These are phyloP conservation scores for Ambrosia hybrid DNA, from an alignment of 140 eudicot species.

Conservation along the genomic window DNA sequence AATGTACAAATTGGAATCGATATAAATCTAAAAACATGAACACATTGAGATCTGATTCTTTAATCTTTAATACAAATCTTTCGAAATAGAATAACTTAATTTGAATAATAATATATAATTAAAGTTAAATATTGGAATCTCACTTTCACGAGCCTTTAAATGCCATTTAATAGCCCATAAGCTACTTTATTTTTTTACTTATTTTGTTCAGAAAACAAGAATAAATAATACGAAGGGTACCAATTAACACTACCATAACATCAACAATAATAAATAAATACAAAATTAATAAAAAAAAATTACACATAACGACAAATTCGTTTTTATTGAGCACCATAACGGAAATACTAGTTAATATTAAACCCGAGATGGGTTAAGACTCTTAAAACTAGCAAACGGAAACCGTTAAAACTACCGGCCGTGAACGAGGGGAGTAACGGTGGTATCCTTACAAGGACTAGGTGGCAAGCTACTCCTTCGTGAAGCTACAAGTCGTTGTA, in stretches of 20 bases:
- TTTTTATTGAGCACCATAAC: conserved; percentile 33
- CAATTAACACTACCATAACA: conserved; percentile 20
- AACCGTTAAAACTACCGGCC: conserved; percentile 61
- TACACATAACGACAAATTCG: conserved; percentile 29
- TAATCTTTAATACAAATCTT: conserved; percentile 21
- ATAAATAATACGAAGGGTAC: not conserved
- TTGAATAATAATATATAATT: conserved; percentile 8
- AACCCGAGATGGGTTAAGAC: conserved; percentile 33
- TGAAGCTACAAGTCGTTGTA: conserved; percentile 73
- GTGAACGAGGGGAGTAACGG: conserved; percentile 68
- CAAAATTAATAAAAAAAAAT: not conserved
- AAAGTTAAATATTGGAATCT: conserved; percentile 27
- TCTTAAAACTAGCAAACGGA: conserved; percentile 9
- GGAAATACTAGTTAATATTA: conserved; percentile 23
- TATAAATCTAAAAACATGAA: conserved; percentile 14
- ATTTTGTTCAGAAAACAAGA: conserved; percentile 22
- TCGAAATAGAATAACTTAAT: not conserved
- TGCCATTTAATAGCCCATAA: conserved; percentile 39
- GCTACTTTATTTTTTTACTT: conserved; percentile 28
- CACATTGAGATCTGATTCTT: conserved; percentile 38
- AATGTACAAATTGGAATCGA: conserved; percentile 13
- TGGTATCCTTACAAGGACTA: conserved; percentile 86
- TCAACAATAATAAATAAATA: conserved; percentile 21
- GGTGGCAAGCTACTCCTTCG: conserved; percentile 87
- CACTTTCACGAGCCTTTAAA: conserved; percentile 37